Evolutionary conservation across 345 rosid genomes (phyloP).

Genomic region (Odontarrhena argentea): DNA sequence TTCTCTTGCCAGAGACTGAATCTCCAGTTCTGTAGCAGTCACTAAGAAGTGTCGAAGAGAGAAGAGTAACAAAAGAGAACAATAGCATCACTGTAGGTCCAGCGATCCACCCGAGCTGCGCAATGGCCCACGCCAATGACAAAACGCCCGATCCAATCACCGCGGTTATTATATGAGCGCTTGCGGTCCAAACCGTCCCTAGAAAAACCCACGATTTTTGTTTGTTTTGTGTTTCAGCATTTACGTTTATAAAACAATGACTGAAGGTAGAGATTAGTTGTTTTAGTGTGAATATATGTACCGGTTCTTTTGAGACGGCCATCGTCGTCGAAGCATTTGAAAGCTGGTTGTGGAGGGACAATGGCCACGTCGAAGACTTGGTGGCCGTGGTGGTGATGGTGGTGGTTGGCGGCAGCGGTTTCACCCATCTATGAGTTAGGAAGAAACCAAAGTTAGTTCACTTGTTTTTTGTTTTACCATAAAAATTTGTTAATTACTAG

Average conservation of each 20-base stretch:
- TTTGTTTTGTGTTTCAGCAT: slow-evolving; percentile 20
- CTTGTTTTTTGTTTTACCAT: neutral
- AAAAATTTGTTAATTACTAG: no score
- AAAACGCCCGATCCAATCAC: slow-evolving; percentile 89
- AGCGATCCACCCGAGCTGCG: slow-evolving; percentile 87
- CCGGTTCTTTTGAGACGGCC: slow-evolving; percentile 76
- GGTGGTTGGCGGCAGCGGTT: slow-evolving; percentile 48
- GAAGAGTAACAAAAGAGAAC: slow-evolving; percentile 68
- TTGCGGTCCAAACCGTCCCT: slow-evolving; percentile 85
- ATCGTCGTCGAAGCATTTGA: slow-evolving; percentile 69
- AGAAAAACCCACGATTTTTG: slow-evolving; percentile 8
- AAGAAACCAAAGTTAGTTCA: slow-evolving; percentile 2
- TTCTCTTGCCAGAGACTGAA: slow-evolving; percentile 63
- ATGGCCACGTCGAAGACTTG: slow-evolving; percentile 46
- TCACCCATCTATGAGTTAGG: slow-evolving; percentile 49
- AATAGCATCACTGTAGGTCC: slow-evolving; percentile 79
- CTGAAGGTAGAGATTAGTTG: neutral
- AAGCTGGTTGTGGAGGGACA: slow-evolving; percentile 41
- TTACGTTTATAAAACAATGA: neutral
- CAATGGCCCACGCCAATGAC: slow-evolving; percentile 85
- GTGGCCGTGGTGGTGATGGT: slow-evolving; percentile 42
- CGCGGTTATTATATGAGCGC: slow-evolving; percentile 83
- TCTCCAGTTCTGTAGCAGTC: slow-evolving; percentile 72
- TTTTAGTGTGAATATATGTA: neutral
- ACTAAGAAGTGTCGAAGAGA: slow-evolving; percentile 68